Base-by-base conservation (phyloP, 192 early-diverging fungal species). In the Ambispora gerdemannii region DNA sequence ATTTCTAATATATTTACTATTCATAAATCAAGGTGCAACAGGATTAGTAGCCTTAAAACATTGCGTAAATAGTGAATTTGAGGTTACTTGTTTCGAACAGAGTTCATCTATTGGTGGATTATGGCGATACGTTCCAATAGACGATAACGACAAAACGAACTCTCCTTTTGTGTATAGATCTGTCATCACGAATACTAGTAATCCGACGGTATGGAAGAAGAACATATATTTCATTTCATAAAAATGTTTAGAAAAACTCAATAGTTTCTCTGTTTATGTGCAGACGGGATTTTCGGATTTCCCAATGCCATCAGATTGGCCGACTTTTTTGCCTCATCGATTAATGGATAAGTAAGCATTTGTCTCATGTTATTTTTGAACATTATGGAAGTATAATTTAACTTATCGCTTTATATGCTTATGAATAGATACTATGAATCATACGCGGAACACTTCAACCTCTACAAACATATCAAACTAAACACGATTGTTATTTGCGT, bases 221-320 rank as follows among this genome's bases (percentile, higher is more conserved):
- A 1, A 58, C 0, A 27, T 28, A 13, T 58, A 20, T 58, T 58
- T 43, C 7, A 43, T 43, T 15, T 15, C 38, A 6, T 27, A 56
- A 56, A 27, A 13, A 7, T 56, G 27, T 24, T 27, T 56, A 7
- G 27, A 56, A 4, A 20, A 27, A 27, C 20, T 56, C 6, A 27
- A 27, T 13, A 56, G 4, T 61, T 33, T 62, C 33, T 62, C 4
- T 33, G 28, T 13, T 22, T 1, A 28, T 55, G 19, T 58, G 33
- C 30, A 19, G 55, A 63, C 43, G 75, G 24, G 81, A 13, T 88
- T 72, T 67, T 83, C 81, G 3, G 87, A 88, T 63, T 87, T 82
- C 73, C 80, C 87, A 3, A 80, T 86, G 32, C 87, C 87, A 24
- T 22, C 31, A 10, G 78, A 82, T 31, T 88, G 87, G 87, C 84